phyloP scores from a whole-genome alignment of 2,329 filamentous ascomycete species.

The Phymatotrichopsis omnivora region DNA sequence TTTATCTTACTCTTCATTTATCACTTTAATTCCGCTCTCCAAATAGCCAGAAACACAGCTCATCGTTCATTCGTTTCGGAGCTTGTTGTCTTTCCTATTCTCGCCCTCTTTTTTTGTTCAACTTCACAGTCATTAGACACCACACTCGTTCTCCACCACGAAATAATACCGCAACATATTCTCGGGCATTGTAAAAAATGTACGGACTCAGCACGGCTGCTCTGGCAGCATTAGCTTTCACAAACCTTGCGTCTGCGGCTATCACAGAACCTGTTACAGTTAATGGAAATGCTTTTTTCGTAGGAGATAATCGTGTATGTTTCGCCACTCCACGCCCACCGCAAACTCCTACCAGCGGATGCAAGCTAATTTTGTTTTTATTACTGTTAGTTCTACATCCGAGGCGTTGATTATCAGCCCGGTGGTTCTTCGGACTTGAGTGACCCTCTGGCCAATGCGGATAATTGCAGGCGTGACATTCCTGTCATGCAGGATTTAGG shows the following conservation, averaged over 20 bases:
- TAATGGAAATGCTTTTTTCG: conserved; percentile 46
- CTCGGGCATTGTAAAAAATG: no score
- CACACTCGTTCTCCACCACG: not conserved
- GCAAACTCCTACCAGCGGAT: not conserved
- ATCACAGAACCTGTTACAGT: conserved; percentile 24
- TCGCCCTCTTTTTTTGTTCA: conserved; percentile 14
- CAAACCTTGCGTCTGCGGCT: conserved; percentile 14
- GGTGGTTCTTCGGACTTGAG: conserved; percentile 50
- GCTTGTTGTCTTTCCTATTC: conserved; percentile 13
- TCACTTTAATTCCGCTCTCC: conserved; percentile 3
- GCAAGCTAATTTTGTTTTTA: no score
- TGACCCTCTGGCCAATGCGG: conserved; percentile 66
- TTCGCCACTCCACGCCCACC: conserved; percentile 37
- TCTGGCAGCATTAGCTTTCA: conserved; percentile 11
- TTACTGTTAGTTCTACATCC: conserved; percentile 45
- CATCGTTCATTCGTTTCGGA: conserved; percentile 5
- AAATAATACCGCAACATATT: no score
- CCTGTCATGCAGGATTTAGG: conserved; percentile 72
- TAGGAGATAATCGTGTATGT: conserved; percentile 48
- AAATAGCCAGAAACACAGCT: not conserved
- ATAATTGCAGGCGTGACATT: conserved; percentile 68
- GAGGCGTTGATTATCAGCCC: conserved; percentile 56
- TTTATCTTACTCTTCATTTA: conserved; percentile 1
- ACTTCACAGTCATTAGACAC: conserved; percentile 5
- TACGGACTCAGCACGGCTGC: conserved; percentile 36